phyloP scores from a whole-genome alignment of 2,329 filamentous ascomycete species.

The Grosmannia serpens region DNA sequence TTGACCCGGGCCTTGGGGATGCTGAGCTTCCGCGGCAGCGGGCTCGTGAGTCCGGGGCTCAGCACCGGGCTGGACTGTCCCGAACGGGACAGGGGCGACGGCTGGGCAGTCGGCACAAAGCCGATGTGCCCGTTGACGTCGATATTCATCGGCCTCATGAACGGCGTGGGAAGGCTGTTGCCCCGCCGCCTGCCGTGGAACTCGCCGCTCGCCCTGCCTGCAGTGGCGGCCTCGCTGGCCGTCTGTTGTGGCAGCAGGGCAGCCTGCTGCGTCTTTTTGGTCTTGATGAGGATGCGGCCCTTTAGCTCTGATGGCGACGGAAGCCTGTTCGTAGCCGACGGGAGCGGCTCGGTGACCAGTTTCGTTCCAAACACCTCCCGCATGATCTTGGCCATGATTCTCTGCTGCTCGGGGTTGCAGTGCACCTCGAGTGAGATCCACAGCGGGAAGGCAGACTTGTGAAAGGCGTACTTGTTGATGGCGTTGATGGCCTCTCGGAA shows the following conservation, averaged over 20 bases:
- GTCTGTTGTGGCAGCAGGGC: conserved; percentile 3
- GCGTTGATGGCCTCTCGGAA: conserved; percentile 88
- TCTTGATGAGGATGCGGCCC: conserved; percentile 80
- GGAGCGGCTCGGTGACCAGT: conserved; percentile 65
- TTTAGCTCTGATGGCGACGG: conserved; percentile 81
- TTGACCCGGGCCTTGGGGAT: conserved; percentile 43
- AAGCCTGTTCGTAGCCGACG: conserved; percentile 54
- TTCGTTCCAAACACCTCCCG: conserved; percentile 70
- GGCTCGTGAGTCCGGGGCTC: conserved; percentile 28
- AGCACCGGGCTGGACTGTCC: conserved; percentile 43
- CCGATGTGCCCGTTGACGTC: conserved; percentile 26
- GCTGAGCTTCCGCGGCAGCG: conserved; percentile 32
- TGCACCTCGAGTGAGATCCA: conserved; percentile 96
- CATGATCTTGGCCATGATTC: conserved; percentile 82
- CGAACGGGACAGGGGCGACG: conserved; percentile 15
- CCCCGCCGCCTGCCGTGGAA: conserved; percentile 38
- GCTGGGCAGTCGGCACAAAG: not conserved
- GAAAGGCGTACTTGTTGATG: conserved; percentile 90
- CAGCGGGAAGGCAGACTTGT: conserved; percentile 74
- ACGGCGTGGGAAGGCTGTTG: conserved; percentile 69
- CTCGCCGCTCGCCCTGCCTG: conserved; percentile 6
- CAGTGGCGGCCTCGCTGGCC: conserved; percentile 14
- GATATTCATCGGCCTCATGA: conserved; percentile 48
- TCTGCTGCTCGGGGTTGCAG: conserved; percentile 73
- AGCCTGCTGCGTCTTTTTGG: conserved; percentile 61